Base-by-base conservation (phyloP, 768 basidiomycete genomes). In the Mycena vitilis region DNA sequence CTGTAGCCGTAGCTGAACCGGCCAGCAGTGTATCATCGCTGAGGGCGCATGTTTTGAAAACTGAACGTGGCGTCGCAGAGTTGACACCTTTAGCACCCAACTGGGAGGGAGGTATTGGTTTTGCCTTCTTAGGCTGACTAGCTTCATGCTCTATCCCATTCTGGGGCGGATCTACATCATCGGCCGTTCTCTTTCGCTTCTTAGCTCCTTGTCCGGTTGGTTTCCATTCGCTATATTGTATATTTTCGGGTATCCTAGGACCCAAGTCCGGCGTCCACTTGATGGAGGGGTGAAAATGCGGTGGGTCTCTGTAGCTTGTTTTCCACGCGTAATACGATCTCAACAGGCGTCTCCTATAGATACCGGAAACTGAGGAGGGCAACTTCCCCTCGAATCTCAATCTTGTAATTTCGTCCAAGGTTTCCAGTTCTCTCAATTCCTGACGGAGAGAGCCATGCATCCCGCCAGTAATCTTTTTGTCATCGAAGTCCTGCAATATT, bases 361-460 rank as follows among this genome's bases (percentile, higher is more conserved):
- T 37, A 7, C 58, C 58, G 12, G 20, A 13, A 20, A 60, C 45
- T 1, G 18, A 30, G 8, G 2, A 4, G 5, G 58, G 58, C 0
- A 60, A 30, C 10, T 16, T 0, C 0, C 58, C 58, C 25, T 60
- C 58, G 15, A 20, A 48, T 9, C 30, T 25, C 5, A 60, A 20
- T 22, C 44, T 30, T 1, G 58, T 60, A 16, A 60, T 60, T 18
- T 60, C 58, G 15, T 60, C 58, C 13, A 48, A 18, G 0, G 48
- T n/a, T 22, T 60, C 58, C 20, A 60, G 7, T n/a, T 60, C 58
- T 9, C 44, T 5, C 2, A 60, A 18, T 30, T 60, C 44, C 15
- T 60, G 58, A 5, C 58, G 23, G 22, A 60, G 45, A 48, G 47
- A 60, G 0, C 58, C 58, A 3, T 23, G 37, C 47, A 60, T 60